These are phyloP conservation scores for Pseudogymnoascus sp. DNA, from an alignment of 2,329 filamentous ascomycete genomes.

Conservation along the genomic window DNA sequence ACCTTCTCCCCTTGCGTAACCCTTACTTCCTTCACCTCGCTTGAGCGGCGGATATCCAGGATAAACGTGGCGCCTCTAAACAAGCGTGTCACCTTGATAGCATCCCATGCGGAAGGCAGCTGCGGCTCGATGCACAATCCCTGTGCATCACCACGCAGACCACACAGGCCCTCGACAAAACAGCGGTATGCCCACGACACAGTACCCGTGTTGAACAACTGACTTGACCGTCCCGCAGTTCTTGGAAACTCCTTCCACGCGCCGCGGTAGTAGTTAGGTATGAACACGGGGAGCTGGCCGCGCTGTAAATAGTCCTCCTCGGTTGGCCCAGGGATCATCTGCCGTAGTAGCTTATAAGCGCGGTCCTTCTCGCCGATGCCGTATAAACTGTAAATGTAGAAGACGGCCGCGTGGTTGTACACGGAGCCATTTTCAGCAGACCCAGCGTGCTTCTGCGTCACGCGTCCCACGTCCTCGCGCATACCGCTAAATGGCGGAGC, in stretches of 20 bases:
- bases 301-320: constrained; percentile 42
- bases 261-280: constrained; percentile 51
- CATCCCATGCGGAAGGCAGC: constrained; percentile 41
- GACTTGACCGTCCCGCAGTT: constrained; percentile 46
- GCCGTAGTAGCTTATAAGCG: constrained; percentile 41
- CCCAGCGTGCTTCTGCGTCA: constrained; percentile 49
- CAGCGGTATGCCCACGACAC: constrained; percentile 48
- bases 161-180: constrained; percentile 47
- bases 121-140: constrained; percentile 41
- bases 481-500: constrained; percentile 44
- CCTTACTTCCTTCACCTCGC: constrained; percentile 32
- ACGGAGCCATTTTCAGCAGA: constrained; percentile 50
- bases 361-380: constrained; percentile 39
- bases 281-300: constrained; percentile 48
- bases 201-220: constrained; percentile 51
- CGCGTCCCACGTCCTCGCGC: constrained; percentile 49
- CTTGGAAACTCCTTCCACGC: constrained; percentile 39
- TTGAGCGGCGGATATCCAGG: constrained; percentile 31
- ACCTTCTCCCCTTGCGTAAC: constrained; percentile 32
- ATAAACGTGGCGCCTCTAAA: constrained; percentile 44
- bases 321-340: constrained; percentile 45
- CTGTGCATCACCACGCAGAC: constrained; percentile 39
- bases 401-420: constrained; percentile 48
- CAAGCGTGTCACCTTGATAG: constrained; percentile 36
- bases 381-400: constrained; percentile 47